Conservation (phyloP, 441 rosid genomes). For the Erodium trifolium region DNA sequence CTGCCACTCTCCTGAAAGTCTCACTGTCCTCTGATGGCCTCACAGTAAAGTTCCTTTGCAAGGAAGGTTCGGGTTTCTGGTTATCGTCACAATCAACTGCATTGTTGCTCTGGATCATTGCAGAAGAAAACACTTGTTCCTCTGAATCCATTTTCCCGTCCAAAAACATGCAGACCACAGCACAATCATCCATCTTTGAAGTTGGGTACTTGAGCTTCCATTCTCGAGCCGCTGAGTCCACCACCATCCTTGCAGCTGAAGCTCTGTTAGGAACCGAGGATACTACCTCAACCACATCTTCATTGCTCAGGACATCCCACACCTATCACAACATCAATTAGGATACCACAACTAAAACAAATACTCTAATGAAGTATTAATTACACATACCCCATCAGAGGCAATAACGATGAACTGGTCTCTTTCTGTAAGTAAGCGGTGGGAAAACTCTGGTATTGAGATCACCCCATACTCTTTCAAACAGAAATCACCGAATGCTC, state of each 20-base stretch:
- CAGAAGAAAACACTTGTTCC: slow-evolving; percentile 80
- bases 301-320: slow-evolving; percentile 96
- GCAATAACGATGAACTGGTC: slow-evolving; percentile 95
- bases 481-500: slow-evolving; percentile 98
- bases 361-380: too few relatives aligned
- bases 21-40: too few relatives aligned
- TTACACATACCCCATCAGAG: slow-evolving; percentile 72
- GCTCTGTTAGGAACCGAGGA: slow-evolving; percentile 69
- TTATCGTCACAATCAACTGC: too few relatives aligned
- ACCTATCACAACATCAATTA: slow-evolving; percentile 39
- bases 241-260: slow-evolving; percentile 76
- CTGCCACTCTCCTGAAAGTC: too few relatives aligned
- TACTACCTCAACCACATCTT: slow-evolving; percentile 87
- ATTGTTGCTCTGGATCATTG: slow-evolving; percentile 54
- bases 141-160: slow-evolving; percentile 94
- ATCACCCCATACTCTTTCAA: slow-evolving; percentile 97
- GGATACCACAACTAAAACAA: neutral
- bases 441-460: slow-evolving; percentile 84
- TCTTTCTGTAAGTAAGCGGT: slow-evolving; percentile 62
- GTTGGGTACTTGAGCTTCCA: slow-evolving; percentile 96
- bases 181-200: slow-evolving; percentile 62
- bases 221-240: slow-evolving; percentile 79
- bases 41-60: too few relatives aligned
- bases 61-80: too few relatives aligned
- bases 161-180: slow-evolving; percentile 44